Base-by-base conservation (phyloP, 2,329 filamentous ascomycete genomes). In the Botrytis hyacinthi region DNA sequence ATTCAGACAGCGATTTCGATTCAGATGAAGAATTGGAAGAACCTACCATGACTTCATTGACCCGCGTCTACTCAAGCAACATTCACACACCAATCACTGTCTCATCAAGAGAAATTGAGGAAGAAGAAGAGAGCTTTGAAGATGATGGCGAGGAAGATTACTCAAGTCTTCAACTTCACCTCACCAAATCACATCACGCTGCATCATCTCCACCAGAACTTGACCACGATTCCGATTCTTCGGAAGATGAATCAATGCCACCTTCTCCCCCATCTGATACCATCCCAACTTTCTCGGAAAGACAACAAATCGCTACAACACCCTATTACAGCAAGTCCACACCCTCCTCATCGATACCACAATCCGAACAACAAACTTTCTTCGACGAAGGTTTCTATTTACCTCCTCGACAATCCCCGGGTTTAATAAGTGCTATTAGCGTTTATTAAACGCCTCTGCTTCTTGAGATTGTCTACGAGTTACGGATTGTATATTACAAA, bases 241-340 rank as follows among this genome's bases (percentile, higher is more conserved):
- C 89, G 73, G 92, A 94, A 78, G 92, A 94, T 83, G 90, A 93
- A 77, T 84, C 86, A 66, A 85, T 93, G 89, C 92, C 92, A 12
- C 91, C 91, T 32, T 80, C 80, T 46, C 80, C 80, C 48, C 79
- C 80, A n/a, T 77, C 78, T n/a, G 72, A 76, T 67, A 42, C 86
- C 51, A 83, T 93, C 71, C 85, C 88, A 74, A 83, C 86, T 59
- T 92, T 93, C 80, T 84, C 87, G 63, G 85, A 88, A 78, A 88
- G 91, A 84, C 84, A 89, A 79, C 77, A 82, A 73, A 82, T 84
- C 74, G 82, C 82, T 44, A 83, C 83, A 7, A 83, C 84, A 73
- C 80, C 80, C 57, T 82, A 79, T 78, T 80, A 81, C 76, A 73
- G 78, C 68, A 78, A 82, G 77, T 72, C 79, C 67, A 77, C 82